Percentiles rank a stretch among this genome's conserved stretches.
phyloP scores from a whole-genome alignment of 805 yeast species.

The Candida adriatica region DNA sequence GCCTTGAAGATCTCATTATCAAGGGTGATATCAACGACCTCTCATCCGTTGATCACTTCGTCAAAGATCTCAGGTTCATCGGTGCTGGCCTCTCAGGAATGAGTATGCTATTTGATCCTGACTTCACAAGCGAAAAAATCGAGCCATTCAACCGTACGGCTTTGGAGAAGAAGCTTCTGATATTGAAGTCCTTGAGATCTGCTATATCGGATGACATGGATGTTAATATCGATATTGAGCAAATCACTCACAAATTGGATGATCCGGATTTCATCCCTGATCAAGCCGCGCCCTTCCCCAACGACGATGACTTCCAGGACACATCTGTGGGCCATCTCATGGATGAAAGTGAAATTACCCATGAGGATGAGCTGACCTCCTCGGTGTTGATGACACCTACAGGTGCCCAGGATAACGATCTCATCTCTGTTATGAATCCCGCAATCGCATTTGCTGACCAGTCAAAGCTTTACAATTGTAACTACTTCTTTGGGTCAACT shows the following conservation, averaged over 20 bases:
- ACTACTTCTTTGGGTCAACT: conserved; percentile 56
- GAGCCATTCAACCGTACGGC: conserved; percentile 10
- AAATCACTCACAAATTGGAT: conserved; percentile 26
- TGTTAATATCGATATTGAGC: conserved; percentile 32
- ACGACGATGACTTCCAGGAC: conserved; percentile 17
- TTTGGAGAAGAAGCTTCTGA: conserved; percentile 23
- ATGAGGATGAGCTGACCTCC: conserved; percentile 28
- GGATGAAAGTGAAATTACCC: conserved; percentile 11
- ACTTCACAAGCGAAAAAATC: conserved; percentile 32
- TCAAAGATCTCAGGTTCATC: conserved; percentile 48
- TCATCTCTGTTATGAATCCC: conserved; percentile 44
- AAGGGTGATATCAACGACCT: conserved; percentile 18
- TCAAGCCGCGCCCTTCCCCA: conserved; percentile 5
- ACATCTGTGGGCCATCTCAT: conserved; percentile 12
- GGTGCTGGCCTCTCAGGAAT: conserved; percentile 63
- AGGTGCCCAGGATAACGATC: conserved; percentile 25
- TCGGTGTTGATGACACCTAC: conserved; percentile 27
- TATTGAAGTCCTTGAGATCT: conserved; percentile 31
- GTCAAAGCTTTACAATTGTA: conserved; percentile 53
- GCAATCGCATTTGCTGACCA: conserved; percentile 47
- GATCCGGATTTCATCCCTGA: conserved; percentile 11
- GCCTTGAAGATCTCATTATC: conserved; percentile 33
- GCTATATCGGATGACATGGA: conserved; percentile 29
- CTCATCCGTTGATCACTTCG: conserved; percentile 43
- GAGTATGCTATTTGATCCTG: conserved; percentile 68